phyloP scores from a whole-genome alignment of 768 basidiomycete species.

The Lenzites betulinus region DNA sequence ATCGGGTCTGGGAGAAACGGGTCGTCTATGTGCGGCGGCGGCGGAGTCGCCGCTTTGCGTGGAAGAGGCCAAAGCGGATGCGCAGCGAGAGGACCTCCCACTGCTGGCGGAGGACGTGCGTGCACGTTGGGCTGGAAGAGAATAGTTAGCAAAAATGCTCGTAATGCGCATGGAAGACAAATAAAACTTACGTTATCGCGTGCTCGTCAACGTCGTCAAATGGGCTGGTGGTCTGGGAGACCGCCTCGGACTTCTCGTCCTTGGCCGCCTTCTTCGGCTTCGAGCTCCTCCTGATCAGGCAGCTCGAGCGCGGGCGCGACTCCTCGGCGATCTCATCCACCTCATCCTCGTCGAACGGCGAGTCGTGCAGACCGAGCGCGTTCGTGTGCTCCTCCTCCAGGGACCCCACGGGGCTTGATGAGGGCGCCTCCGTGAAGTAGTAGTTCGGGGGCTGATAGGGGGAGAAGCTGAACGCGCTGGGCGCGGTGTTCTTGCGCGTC shows the following conservation, averaged over 20 bases:
- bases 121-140: conserved; percentile 54
- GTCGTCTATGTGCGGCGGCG: conserved; percentile 18
- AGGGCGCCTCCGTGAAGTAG: conserved; percentile 23
- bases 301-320: conserved; percentile 13
- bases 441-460: conserved; percentile 21
- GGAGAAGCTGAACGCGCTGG: conserved; percentile 21
- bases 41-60: conserved; percentile 42
- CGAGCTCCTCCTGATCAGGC: conserved; percentile 10
- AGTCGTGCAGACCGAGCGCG: conserved; percentile 22
- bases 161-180: background rate
- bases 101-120: conserved; percentile 51
- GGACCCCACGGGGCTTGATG: conserved; percentile 28
- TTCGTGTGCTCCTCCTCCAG: conserved; percentile 24
- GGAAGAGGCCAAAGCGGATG: conserved; percentile 59
- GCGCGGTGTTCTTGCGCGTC: conserved; percentile 15
- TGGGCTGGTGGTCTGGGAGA: background rate
- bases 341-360: conserved; percentile 22
- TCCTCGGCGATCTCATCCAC: conserved; percentile 15
- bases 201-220: conserved; percentile 23
- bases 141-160: background rate
- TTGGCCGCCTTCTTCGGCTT: conserved; percentile 19
- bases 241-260: conserved; percentile 21
- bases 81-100: conserved; percentile 63
- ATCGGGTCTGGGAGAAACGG: background rate
- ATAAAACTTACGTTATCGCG: conserved; percentile 25